Conservation (phyloP, 2,329 filamentous ascomycete species). For the Mycogone perniciosa region DNA sequence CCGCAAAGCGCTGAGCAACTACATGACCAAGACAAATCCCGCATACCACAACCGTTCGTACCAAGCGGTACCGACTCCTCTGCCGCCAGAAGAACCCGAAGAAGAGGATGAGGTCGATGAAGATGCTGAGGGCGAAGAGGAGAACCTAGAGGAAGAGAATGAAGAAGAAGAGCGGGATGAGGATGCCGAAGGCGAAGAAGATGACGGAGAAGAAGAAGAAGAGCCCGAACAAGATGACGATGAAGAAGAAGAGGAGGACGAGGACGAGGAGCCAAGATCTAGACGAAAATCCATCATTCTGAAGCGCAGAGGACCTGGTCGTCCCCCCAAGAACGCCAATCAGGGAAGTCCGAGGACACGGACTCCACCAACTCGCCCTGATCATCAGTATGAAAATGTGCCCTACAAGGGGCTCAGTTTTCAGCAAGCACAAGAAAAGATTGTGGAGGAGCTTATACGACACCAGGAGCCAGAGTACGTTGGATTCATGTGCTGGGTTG, state of each 20-base stretch:
- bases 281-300: slow-evolving; percentile 34
- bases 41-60: slow-evolving; percentile 67
- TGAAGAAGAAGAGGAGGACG: slow-evolving; percentile 23
- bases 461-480: slow-evolving; percentile 59
- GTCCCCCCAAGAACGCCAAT: slow-evolving; percentile 28
- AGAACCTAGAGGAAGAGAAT: slow-evolving; percentile 28
- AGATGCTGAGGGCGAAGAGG: slow-evolving; percentile 23
- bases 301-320: slow-evolving; percentile 31
- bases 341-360: slow-evolving; percentile 30
- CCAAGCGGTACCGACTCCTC: slow-evolving; percentile 64
- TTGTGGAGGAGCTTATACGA: slow-evolving; percentile 68
- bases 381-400: slow-evolving; percentile 48
- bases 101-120: slow-evolving; percentile 25
- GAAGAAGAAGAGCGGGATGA: slow-evolving; percentile 30
- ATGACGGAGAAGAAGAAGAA: slow-evolving; percentile 24
- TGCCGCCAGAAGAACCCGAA: slow-evolving; percentile 42
- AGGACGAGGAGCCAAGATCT: slow-evolving; percentile 25
- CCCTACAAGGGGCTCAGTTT: slow-evolving; percentile 69
- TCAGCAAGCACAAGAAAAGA: slow-evolving; percentile 80
- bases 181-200: slow-evolving; percentile 26
- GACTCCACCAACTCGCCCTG: slow-evolving; percentile 37
- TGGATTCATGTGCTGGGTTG: not conserved
- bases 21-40: slow-evolving; percentile 81
- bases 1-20: slow-evolving; percentile 78
- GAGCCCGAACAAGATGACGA: slow-evolving; percentile 22